These are phyloP conservation scores for Coccomyxa sp. DNA, from an alignment of 139 green algal species.

Conservation along the genomic window DNA sequence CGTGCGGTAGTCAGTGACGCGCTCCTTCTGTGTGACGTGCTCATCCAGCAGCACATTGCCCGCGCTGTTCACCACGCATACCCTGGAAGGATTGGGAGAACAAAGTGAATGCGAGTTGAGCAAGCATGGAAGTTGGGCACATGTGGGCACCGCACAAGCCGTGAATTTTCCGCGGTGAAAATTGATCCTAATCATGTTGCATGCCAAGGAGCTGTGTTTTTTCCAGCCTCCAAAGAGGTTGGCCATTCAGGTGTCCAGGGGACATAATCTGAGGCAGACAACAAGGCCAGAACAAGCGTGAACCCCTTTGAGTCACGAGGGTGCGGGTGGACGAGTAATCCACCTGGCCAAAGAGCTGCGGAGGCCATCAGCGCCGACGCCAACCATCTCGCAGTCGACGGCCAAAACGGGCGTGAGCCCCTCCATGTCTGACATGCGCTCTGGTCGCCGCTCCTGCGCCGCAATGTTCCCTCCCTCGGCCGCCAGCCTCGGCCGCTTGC, in stretches of 20 bases:
- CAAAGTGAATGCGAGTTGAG: not conserved
- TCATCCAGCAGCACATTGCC: constrained; percentile 77
- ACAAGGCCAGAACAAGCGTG: too few species aligned
- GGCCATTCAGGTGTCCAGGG: too few species aligned
- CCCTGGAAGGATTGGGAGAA: constrained; percentile 13
- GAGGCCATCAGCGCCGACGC: constrained; percentile 60
- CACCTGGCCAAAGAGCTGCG: constrained; percentile 65
- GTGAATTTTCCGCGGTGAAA: too few species aligned
- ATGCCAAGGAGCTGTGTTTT: too few species aligned
- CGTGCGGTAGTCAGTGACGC: constrained; percentile 81
- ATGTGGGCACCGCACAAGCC: too few species aligned
- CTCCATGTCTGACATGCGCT: not conserved
- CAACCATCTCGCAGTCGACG: constrained; percentile 98
- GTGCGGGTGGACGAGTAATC: too few species aligned
- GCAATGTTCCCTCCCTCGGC: too few species aligned
- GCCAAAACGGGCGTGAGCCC: constrained; percentile 54
- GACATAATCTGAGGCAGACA: too few species aligned
- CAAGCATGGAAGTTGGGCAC: not conserved
- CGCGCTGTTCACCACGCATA: constrained; percentile 69
- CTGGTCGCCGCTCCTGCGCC: not conserved
- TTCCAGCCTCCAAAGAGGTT: too few species aligned
- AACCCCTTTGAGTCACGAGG: too few species aligned
- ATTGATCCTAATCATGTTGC: too few species aligned
- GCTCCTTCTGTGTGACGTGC: constrained; percentile 61
- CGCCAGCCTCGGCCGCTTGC: too few species aligned